These are phyloP conservation scores for Suhomyces taliae DNA, from an alignment of 1,139 yeast genomes.

Conservation along the genomic window DNA sequence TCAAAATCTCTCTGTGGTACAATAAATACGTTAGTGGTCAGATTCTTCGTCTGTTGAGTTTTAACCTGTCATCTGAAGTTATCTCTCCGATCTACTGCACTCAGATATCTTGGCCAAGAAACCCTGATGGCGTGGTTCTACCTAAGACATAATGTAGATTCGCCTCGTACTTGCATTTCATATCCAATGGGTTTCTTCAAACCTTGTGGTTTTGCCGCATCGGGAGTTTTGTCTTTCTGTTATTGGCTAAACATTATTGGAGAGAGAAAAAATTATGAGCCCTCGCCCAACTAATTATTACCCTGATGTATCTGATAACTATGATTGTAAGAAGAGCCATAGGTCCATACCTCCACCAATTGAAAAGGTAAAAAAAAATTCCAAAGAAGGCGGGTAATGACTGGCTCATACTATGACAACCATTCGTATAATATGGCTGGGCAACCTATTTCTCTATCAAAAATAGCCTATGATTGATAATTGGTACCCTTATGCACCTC, in stretches of 20 bases:
- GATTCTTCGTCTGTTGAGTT: no score
- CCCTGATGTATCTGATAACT: constrained; percentile 4
- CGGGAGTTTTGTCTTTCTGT: neutral
- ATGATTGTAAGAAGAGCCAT: neutral
- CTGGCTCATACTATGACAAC: no score
- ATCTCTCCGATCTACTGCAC: neutral
- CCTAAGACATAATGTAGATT: neutral
- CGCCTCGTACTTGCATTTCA: neutral
- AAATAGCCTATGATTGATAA: neutral
- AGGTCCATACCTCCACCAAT: neutral
- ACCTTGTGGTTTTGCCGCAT: neutral
- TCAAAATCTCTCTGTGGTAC: no score
- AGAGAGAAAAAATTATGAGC: neutral
- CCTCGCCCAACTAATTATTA: neutral
- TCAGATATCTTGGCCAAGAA: neutral
- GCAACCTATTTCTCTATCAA: no score
- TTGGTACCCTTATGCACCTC: neutral
- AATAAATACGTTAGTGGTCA: no score
- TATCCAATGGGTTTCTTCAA: neutral
- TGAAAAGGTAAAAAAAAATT: neutral
- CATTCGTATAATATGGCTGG: no score
- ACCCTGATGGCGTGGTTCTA: neutral
- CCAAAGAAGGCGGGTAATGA: neutral
- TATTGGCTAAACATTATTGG: neutral
- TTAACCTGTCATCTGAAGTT: neutral